phyloP scores from a whole-genome alignment of 441 rosid genomes.

The Gossypium lobatum region DNA sequence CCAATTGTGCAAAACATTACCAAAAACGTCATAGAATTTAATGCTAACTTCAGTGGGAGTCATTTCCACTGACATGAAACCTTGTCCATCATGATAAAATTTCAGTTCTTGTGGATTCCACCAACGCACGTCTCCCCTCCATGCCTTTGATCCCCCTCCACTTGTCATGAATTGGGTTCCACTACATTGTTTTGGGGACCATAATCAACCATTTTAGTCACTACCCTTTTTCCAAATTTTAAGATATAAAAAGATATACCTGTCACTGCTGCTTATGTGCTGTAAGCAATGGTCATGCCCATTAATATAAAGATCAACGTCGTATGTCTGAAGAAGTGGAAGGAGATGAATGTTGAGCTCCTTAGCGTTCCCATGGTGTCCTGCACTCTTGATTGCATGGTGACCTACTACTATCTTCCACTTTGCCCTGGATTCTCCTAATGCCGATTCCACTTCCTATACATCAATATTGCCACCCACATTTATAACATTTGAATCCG shows the following conservation, averaged over 20 bases:
- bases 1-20: conserved; percentile 46
- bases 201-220: background rate
- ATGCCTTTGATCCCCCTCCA: conserved; percentile 78
- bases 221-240: background rate
- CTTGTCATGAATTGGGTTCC: conserved; percentile 58
- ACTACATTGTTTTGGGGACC: conserved; percentile 20
- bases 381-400: conserved; percentile 48
- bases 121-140: conserved; percentile 51
- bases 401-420: conserved; percentile 56
- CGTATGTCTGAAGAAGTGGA: conserved; percentile 43
- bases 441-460: conserved; percentile 33
- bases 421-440: conserved; percentile 33
- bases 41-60: conserved; percentile 25
- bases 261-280: conserved; percentile 42
- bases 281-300: conserved; percentile 91
- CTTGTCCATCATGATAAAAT: conserved; percentile 73
- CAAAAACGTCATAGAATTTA: conserved; percentile 48
- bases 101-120: conserved; percentile 35
- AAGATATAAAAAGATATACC: conserved; percentile 20
- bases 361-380: conserved; percentile 41
- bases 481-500: background rate
- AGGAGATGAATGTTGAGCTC: conserved; percentile 39
- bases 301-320: conserved; percentile 66
- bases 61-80: conserved; percentile 56
- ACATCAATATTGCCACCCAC: background rate